Percentiles rank a stretch among this genome's conserved stretches.
Conservation (phyloP, 129 eudicot species). For the Flaveria ramosissima region DNA sequence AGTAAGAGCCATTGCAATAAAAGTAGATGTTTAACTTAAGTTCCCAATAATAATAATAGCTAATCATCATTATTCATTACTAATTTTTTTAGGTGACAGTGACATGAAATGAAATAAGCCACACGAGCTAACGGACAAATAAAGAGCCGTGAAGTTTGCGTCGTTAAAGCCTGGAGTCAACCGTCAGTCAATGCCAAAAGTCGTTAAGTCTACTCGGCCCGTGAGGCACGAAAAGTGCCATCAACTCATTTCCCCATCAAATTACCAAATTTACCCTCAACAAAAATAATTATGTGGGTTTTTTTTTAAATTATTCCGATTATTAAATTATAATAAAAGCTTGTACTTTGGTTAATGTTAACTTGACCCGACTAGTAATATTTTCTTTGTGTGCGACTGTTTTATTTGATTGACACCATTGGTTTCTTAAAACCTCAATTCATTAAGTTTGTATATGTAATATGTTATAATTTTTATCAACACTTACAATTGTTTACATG, state of each 20-base stretch:
- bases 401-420: no score
- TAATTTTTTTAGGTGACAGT: not conserved
- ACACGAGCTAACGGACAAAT: slow-evolving; percentile 30
- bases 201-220: slow-evolving; percentile 41
- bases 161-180: slow-evolving; percentile 26
- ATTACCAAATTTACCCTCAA: slow-evolving; percentile 8
- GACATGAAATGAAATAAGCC: slow-evolving; percentile 12
- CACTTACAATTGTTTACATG: no score
- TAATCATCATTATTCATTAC: no score
- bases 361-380: not conserved
- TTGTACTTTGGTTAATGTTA: not conserved
- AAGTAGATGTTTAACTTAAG: no score
- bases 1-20: no score
- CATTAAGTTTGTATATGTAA: no score
- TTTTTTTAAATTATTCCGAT: no score
- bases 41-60: no score
- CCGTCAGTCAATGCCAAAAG: slow-evolving; percentile 16
- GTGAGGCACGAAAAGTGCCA: slow-evolving; percentile 17
- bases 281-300: not conserved
- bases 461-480: no score
- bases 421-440: no score
- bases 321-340: not conserved
- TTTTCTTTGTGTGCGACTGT: no score
- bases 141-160: slow-evolving; percentile 30
- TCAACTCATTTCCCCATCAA: not conserved